Base-by-base conservation (phyloP, 148 eudicot genomes). In the Diospyros kaki region DNA sequence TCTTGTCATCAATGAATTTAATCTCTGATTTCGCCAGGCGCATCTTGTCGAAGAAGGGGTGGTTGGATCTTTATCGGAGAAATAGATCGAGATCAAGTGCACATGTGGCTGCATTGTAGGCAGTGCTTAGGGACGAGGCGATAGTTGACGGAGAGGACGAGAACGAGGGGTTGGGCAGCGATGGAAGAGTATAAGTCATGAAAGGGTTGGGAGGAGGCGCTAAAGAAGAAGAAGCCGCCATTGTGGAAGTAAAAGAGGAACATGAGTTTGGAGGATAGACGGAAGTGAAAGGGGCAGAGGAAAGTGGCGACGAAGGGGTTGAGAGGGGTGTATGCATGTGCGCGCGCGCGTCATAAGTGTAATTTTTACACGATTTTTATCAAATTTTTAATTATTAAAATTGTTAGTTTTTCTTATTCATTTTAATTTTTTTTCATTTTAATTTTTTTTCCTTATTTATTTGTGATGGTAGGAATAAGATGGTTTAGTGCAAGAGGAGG, bases 51-150 rank as follows among this genome's bases (percentile, higher is more conserved):
- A 91, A 94, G 65, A 77, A 94, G 1, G 95, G 84, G 78, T 94
- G 96, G 75, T 64, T 53, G 76, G 72, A 94, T 91, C 77, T 86
- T 88, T 73, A 91, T 76, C 1, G 97, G 97, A 1, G 79, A 67
- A 5, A n/a, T n/a, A 90, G 68, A 74, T 91, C 85, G 2, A 79
- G 77, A 75, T 90, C 94, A 12, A 87, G 64, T n/a, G 84, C 81
- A 15, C 90, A 87, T 68, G 87, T 72, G 58, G 83, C 97, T 71
- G 91, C 88, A 55, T 87, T 61, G 82, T 82, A 91, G 94, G 10
- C 94, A 90, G 75, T 84, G 76, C 75, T 93, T 97, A 0, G 98
- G 98, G 1, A 94, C 94, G 53, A 91, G 84, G 4, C 97, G 88
- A 62, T 91, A 93, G 5, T 93, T 91, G 28, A 93, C 83, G 6